Percentiles rank a stretch among this genome's conserved stretches.
Conservation (phyloP, 345 rosid genomes). For the Cardamine chenopodiifolia region DNA sequence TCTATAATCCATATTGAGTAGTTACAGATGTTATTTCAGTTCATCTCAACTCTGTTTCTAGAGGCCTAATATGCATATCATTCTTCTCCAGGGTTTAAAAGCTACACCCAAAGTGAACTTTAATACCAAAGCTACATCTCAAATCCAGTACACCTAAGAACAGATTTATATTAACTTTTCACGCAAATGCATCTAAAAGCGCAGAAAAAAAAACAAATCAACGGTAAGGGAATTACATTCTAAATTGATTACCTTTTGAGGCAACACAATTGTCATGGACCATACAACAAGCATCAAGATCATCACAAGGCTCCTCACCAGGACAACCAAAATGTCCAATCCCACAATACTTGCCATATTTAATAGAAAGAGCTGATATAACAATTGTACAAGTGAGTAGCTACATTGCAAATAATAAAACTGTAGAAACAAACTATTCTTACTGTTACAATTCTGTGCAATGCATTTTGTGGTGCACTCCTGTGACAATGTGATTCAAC, state of each 20-base stretch:
- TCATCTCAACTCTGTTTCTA: background rate
- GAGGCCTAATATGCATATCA: background rate
- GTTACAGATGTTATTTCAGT: background rate
- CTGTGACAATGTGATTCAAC: constrained; percentile 40
- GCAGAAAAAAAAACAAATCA: background rate
- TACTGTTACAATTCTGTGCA: constrained; percentile 74
- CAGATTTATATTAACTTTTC: background rate
- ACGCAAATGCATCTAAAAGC: background rate
- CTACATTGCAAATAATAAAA: background rate
- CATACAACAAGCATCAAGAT: constrained; percentile 91
- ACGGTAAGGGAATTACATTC: background rate
- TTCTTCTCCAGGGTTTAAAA: background rate
- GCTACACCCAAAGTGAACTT: background rate
- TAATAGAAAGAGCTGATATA: constrained; percentile 44
- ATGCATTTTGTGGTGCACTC: constrained; percentile 73
- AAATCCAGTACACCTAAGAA: background rate
- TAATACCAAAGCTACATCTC: constrained; percentile 7
- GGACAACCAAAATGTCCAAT: constrained; percentile 87
- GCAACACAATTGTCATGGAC: constrained; percentile 84
- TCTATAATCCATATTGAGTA: background rate
- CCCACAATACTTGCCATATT: constrained; percentile 94
- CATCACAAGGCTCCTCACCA: constrained; percentile 97
- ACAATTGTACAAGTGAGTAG: background rate
- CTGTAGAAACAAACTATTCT: constrained; percentile 25
- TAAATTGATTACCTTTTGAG: constrained; percentile 55